Percentiles rank a stretch among this genome's conserved stretches.
These are phyloP conservation scores for Alternaria incomplexa DNA, from an alignment of 2,329 filamentous ascomycete species.

Conservation along the genomic window DNA sequence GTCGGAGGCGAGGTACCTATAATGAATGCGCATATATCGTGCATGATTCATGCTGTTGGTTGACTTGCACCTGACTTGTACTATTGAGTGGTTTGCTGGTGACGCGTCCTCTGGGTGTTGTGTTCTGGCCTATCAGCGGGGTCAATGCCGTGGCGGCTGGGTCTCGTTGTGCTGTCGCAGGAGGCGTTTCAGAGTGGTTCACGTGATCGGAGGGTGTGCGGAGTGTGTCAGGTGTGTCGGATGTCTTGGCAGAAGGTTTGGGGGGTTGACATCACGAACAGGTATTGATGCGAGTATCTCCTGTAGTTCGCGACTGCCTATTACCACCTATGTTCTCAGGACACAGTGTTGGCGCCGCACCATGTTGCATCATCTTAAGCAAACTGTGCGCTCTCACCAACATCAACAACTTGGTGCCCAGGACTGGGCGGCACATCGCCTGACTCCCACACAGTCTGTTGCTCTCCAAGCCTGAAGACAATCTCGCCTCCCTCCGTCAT, in stretches of 20 bases:
- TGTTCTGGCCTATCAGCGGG: neutral
- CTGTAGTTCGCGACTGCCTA: neutral
- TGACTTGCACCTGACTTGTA: neutral
- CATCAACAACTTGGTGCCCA: slow-evolving; percentile 38
- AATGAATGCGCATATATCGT: neutral
- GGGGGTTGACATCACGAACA: neutral
- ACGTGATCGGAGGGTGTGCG: slow-evolving; percentile 3
- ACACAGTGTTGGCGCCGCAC: too few relatives aligned
- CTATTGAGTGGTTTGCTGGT: neutral
- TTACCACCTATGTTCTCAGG: neutral
- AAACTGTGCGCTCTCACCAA: slow-evolving; percentile 5
- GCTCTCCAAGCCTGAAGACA: slow-evolving; percentile 35
- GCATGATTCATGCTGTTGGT: neutral
- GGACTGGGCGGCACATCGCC: slow-evolving; percentile 43
- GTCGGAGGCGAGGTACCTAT: neutral
- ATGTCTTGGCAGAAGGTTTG: neutral
- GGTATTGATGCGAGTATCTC: neutral
- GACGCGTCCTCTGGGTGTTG: neutral
- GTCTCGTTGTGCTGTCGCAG: neutral
- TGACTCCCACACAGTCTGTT: slow-evolving; percentile 40
- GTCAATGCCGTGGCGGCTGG: neutral
- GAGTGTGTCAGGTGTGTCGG: slow-evolving; percentile 3
- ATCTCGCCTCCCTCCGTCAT: slow-evolving; percentile 46
- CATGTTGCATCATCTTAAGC: too few relatives aligned
- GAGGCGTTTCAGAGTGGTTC: slow-evolving; percentile 4